Evolutionary conservation across 768 basidiomycete genomes (phyloP), one percentile per base, ranked within the genome.

Genomic region (Auriscalpium vulgare): DNA sequence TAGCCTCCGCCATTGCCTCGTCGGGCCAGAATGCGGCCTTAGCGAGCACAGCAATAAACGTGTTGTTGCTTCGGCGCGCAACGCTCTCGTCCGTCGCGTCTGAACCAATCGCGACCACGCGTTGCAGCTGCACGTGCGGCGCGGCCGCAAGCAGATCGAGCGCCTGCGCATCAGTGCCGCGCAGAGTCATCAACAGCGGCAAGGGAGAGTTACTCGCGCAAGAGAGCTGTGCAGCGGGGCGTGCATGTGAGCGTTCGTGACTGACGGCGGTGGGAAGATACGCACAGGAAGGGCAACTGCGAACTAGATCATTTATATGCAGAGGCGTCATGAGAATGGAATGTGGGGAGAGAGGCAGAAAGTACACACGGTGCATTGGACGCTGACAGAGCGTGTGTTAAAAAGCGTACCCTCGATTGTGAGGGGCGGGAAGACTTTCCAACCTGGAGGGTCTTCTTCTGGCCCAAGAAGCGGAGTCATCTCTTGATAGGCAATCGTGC

Each of bases 181-280:
- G 69, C 37, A 84, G 59, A 4, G 76, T 78, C n/a, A 83, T 56
- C 44, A 69, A 65, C 7, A 84, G 65, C 8, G 81, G 81, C 6
- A 84, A 72, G 0, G 75, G 73, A 9, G 78, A 76, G 6, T 79
- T 80, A 16, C 75, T 64, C 11, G 79, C 72, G 63, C 74, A 83
- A 4, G 69, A 73, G 14, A 81, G 69, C 81, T 83, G 45, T 23
- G 16, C 17, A 43, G 40, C 7, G 40, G 2, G 55, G n/a, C 37
- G 44, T 37, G 36, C 34, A 44, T 38, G 21, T 8, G 14, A 29
- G 8, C 45, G 38, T 37, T 38, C 40, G 29, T 29, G 29, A 29
- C 29, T 29, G 29, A 21, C 7, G 29, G 29, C 29, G 29, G 29
- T 29, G 29, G 29, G 21, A 29, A 38, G 37, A 8, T 6, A 59